phyloP scores from a whole-genome alignment of 257 asterid species.

The Petrea volubilis region DNA sequence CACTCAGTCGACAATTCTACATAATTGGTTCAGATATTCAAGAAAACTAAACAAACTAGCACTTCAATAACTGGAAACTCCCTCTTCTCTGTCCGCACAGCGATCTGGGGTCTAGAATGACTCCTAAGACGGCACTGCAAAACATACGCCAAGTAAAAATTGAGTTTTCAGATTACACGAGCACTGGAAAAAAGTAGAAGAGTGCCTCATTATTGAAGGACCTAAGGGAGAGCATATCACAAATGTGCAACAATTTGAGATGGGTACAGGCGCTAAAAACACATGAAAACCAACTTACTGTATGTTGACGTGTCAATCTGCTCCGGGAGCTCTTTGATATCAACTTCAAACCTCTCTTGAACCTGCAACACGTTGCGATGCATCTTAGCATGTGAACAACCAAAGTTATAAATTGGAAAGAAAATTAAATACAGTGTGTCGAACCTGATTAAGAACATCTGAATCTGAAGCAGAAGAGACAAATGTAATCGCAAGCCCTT shows the following conservation, averaged over 20 bases:
- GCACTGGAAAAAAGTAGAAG: not conserved
- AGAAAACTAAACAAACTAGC: not conserved
- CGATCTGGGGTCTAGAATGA: slow-evolving; percentile 2
- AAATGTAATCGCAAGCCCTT: slow-evolving; percentile 93
- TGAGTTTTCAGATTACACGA: not conserved
- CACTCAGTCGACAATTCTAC: slow-evolving; percentile 11
- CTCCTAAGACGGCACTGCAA: slow-evolving; percentile 56
- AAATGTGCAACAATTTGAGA: not conserved
- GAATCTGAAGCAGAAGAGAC: slow-evolving; percentile 94
- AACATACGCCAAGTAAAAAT: not conserved
- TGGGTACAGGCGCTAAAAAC: not conserved
- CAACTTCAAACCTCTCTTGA: slow-evolving; percentile 95
- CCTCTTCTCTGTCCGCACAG: not conserved
- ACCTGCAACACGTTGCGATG: slow-evolving; percentile 45
- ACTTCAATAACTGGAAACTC: not conserved
- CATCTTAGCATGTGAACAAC: slow-evolving; percentile 9
- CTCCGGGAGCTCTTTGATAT: slow-evolving; percentile 92
- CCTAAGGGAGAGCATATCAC: not conserved
- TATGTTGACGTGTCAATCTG: slow-evolving; percentile 93
- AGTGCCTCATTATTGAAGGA: not conserved
- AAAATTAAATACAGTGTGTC: not conserved
- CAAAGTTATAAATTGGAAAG: not conserved
- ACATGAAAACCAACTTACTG: slow-evolving; percentile 48
- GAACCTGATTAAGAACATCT: slow-evolving; percentile 86
- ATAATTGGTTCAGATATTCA: not conserved